Evolutionary conservation across 2,329 filamentous ascomycete species (phyloP).

Genomic region (Scolecobasidium constrictum): DNA sequence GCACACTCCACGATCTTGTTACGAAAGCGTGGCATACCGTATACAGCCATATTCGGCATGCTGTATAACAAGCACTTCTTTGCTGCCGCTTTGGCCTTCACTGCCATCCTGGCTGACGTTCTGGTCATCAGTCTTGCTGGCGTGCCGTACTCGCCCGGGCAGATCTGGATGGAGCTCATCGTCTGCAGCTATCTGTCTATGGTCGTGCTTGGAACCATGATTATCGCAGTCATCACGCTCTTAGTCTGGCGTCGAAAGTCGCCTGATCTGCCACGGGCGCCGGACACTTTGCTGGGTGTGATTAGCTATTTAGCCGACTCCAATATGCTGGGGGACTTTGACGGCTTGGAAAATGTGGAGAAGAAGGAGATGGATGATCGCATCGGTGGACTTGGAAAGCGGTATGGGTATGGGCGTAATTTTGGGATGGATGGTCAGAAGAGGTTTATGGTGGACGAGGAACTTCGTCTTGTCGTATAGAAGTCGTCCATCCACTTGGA

Average conservation of each 20-base stretch:
- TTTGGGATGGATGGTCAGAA: slow-evolving; percentile 6
- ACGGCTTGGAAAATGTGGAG: slow-evolving; percentile 4
- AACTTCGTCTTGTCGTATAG: not conserved
- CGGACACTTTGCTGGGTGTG: slow-evolving; percentile 10
- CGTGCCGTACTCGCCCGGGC: slow-evolving; percentile 8
- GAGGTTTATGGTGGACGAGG: slow-evolving; percentile 10
- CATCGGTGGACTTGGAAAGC: slow-evolving; percentile 8
- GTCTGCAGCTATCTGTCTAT: slow-evolving; percentile 8
- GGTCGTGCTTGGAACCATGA: slow-evolving; percentile 10
- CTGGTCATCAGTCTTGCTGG: slow-evolving; percentile 10
- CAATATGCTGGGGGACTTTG: slow-evolving; percentile 9
- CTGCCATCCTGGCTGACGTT: slow-evolving; percentile 9
- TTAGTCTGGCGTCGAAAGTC: slow-evolving; percentile 7
- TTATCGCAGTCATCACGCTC: slow-evolving; percentile 4
- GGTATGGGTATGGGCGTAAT: slow-evolving; percentile 8
- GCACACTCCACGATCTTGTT: slow-evolving; percentile 5
- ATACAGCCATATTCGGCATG: slow-evolving; percentile 7
- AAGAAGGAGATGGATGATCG: not conserved
- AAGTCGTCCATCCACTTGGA: too few species aligned
- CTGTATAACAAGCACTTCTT: slow-evolving; percentile 6
- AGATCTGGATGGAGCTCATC: slow-evolving; percentile 7
- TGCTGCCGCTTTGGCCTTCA: slow-evolving; percentile 6
- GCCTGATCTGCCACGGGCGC: slow-evolving; percentile 10
- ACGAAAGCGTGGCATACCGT: not conserved
- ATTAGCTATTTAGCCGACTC: slow-evolving; percentile 10